A percentile compares a stretch with the other conserved stretches of the same genome.
Conservation (phyloP, 1,139 yeast genomes). For the Pichia sp. region DNA sequence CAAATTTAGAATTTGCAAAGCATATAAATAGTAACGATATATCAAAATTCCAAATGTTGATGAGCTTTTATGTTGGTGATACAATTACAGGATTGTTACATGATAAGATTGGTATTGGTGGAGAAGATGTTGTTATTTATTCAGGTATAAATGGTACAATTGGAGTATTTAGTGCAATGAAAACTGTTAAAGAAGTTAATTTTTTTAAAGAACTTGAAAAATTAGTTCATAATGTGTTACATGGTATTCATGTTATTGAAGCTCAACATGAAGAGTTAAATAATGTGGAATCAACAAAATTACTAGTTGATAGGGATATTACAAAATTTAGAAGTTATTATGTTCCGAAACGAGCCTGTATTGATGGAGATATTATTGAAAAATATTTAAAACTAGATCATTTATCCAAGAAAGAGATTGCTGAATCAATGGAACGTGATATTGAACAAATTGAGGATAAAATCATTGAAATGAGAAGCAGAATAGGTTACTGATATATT, state of each 20-base stretch:
- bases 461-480: slow-evolving; percentile 51
- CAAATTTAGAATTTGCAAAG: slow-evolving; percentile 35
- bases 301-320: slow-evolving; percentile 60
- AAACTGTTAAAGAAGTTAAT: slow-evolving; percentile 55
- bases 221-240: slow-evolving; percentile 36
- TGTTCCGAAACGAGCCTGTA: slow-evolving; percentile 64
- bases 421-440: slow-evolving; percentile 48
- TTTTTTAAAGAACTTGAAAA: slow-evolving; percentile 53
- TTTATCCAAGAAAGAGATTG: slow-evolving; percentile 41
- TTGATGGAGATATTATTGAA: slow-evolving; percentile 89
- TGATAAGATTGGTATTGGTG: slow-evolving; percentile 53
- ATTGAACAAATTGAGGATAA: slow-evolving; percentile 57
- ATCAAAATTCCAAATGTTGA: slow-evolving; percentile 40
- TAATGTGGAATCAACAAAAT: slow-evolving; percentile 14
- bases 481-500: slow-evolving; percentile 24
- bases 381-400: slow-evolving; percentile 37
- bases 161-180: slow-evolving; percentile 66
- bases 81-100: slow-evolving; percentile 56
- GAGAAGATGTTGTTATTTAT: slow-evolving; percentile 60
- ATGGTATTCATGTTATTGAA: slow-evolving; percentile 3
- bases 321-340: slow-evolving; percentile 68
- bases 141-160: slow-evolving; percentile 78
- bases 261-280: slow-evolving; percentile 1
- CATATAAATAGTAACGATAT: slow-evolving; percentile 43
- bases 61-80: slow-evolving; percentile 68